These are phyloP conservation scores for Eutreptiella sp. DNA, from an alignment of 208 protist genomes.

Conservation along the genomic window DNA sequence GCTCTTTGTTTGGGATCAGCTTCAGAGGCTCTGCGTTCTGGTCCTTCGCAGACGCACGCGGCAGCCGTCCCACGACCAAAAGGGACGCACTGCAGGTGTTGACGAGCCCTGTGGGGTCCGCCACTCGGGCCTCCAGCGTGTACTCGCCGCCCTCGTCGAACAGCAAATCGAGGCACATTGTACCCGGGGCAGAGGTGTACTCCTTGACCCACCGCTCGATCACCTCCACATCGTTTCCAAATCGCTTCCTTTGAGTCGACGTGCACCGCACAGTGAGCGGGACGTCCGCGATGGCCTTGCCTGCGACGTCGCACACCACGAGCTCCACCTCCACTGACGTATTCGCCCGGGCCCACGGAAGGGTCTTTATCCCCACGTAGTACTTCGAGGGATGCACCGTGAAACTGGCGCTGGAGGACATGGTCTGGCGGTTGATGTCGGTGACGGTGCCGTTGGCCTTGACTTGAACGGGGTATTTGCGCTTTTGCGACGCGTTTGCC, in stretches of 20 bases:
- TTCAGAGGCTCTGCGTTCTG: background rate
- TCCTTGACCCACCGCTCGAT: too few species aligned
- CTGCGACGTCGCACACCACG: background rate
- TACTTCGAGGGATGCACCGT: background rate
- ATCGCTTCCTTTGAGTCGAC: too few species aligned
- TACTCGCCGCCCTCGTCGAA: too few species aligned
- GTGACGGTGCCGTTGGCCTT: background rate
- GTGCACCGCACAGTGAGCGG: background rate
- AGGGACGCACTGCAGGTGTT: too few species aligned
- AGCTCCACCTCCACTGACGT: background rate
- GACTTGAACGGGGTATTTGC: background rate
- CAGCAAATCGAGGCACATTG: too few species aligned
- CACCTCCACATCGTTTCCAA: too few species aligned
- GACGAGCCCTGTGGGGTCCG: too few species aligned
- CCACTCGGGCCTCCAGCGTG: too few species aligned
- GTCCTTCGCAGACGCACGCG: too few species aligned
- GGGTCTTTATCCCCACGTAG: background rate
- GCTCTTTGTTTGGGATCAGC: background rate
- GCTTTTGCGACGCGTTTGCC: background rate
- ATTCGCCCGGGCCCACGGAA: background rate
- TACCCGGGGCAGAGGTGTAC: too few species aligned
- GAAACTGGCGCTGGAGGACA: background rate
- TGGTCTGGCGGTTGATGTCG: conserved; percentile 7
- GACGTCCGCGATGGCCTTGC: background rate
- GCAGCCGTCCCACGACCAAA: too few species aligned